Percentiles rank a stretch among this genome's conserved stretches.
Conservation (phyloP, 345 rosid species). For the Theobroma cacao region DNA sequence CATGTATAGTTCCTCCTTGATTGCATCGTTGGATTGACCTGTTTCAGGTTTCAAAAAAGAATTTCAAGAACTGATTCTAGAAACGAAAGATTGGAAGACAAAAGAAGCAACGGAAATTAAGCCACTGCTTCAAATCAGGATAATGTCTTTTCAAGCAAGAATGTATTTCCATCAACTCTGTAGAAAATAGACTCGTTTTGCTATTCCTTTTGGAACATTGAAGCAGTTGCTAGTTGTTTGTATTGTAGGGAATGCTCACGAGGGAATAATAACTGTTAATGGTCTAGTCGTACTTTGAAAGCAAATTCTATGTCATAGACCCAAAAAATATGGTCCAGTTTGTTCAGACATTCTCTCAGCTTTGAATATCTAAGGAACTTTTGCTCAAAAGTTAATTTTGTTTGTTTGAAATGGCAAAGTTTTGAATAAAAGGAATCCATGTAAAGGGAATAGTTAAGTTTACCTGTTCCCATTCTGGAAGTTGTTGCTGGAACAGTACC, state of each 20-base stretch:
- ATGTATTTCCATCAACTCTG: too few relatives aligned
- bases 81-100: neutral
- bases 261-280: neutral
- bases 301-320: neutral
- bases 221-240: too few relatives aligned
- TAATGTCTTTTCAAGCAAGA: too few relatives aligned
- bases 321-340: neutral
- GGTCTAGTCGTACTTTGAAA: conserved; percentile 8
- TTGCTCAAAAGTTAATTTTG: neutral
- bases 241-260: too few relatives aligned
- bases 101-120: neutral
- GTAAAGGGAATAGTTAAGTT: neutral
- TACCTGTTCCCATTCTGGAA: conserved; percentile 38
- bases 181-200: too few relatives aligned
- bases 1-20: conserved; percentile 43
- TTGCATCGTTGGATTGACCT: conserved; percentile 40
- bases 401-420: conserved; percentile 8
- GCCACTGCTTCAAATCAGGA: too few relatives aligned
- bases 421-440: neutral
- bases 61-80: neutral
- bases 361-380: neutral
- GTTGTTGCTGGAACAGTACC: conserved; percentile 35
- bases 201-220: too few relatives aligned
- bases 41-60: conserved; percentile 1
- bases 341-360: conserved; percentile 8